These are phyloP conservation scores for Xanthoconium stramineum DNA, from an alignment of 768 basidiomycete genomes.

Conservation along the genomic window DNA sequence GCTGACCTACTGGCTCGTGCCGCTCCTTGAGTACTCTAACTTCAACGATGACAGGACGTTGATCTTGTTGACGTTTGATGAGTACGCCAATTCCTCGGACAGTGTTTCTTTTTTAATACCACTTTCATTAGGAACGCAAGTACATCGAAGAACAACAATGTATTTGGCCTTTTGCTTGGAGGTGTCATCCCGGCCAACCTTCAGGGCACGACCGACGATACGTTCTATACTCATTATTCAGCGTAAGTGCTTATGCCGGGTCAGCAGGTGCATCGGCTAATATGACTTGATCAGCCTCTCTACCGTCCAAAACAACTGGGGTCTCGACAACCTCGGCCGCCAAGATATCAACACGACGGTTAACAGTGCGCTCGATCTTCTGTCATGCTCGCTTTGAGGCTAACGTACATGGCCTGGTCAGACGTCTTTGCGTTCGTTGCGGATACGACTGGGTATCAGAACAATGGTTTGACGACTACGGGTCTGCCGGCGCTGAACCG, in stretches of 20 bases:
- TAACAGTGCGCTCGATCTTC: slow-evolving; percentile 7
- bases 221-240: slow-evolving; percentile 63
- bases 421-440: slow-evolving; percentile 57
- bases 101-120: neutral
- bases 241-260: slow-evolving; percentile 12
- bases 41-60: neutral
- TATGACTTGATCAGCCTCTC: slow-evolving; percentile 31
- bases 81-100: slow-evolving; percentile 23
- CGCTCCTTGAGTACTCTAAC: neutral
- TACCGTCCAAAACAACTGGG: slow-evolving; percentile 61
- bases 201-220: slow-evolving; percentile 45
- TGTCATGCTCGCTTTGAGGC: neutral
- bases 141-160: slow-evolving; percentile 39
- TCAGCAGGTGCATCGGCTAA: neutral
- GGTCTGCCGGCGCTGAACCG: slow-evolving; percentile 37
- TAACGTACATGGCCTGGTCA: slow-evolving; percentile 1
- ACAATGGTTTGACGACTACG: slow-evolving; percentile 30
- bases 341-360: slow-evolving; percentile 48
- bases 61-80: neutral
- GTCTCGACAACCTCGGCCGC: slow-evolving; percentile 56
- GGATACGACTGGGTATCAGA: slow-evolving; percentile 39
- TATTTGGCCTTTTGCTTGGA: slow-evolving; percentile 45
- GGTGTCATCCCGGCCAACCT: slow-evolving; percentile 41
- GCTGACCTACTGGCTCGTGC: slow-evolving; percentile 40
- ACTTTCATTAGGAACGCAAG: slow-evolving; percentile 23